These are phyloP conservation scores for Cytospora piceicola DNA, from an alignment of 2,329 filamentous ascomycete species.

Conservation along the genomic window DNA sequence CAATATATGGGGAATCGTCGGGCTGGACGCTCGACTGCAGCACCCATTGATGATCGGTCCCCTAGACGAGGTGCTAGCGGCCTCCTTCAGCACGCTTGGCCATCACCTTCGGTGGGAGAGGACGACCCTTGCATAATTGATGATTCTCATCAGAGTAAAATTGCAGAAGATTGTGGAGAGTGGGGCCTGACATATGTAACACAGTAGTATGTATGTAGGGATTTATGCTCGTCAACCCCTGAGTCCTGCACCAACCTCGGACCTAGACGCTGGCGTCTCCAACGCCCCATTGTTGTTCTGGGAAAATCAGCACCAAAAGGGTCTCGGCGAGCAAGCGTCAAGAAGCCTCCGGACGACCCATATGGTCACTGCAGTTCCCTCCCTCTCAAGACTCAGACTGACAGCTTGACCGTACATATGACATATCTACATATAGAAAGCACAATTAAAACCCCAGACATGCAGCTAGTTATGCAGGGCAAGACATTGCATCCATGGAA, in stretches of 20 bases:
- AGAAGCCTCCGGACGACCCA: not conserved
- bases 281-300: not conserved
- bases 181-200: slow-evolving; percentile 17
- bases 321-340: not conserved
- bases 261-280: not conserved
- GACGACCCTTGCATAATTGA: not conserved
- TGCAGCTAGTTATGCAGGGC: slow-evolving; percentile 22
- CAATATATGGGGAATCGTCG: not conserved
- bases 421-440: not conserved
- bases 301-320: not conserved
- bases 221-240: not conserved
- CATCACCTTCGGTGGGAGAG: not conserved
- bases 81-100: no score
- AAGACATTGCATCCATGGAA: slow-evolving; percentile 19
- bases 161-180: slow-evolving; percentile 21
- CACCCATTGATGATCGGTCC: not conserved
- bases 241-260: slow-evolving; percentile 1
- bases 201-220: slow-evolving; percentile 7
- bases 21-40: not conserved
- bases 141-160: slow-evolving; percentile 22
- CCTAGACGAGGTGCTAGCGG: no score
- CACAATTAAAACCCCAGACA: slow-evolving; percentile 4
- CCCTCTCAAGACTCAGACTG: not conserved
- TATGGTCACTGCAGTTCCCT: not conserved
- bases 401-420: not conserved